Evolutionary conservation across 208 protist species (phyloP).

Genomic region (Crithidia thermophila): DNA sequence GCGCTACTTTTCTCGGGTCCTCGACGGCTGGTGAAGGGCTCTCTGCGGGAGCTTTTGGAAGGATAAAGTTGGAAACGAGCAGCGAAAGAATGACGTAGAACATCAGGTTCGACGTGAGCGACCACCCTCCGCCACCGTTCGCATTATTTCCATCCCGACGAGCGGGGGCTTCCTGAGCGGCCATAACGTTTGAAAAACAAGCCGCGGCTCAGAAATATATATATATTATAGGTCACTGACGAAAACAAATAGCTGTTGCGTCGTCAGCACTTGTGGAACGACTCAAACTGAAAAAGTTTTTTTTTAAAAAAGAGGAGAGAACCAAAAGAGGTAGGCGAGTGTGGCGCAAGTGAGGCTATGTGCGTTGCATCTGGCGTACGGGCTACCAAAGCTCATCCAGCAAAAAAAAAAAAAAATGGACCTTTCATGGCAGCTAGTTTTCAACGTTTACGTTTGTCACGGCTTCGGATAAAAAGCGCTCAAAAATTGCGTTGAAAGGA

Average conservation of each 20-base stretch:
- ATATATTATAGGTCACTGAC: no score
- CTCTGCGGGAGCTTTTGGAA: conserved; percentile 10
- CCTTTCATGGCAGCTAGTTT: no score
- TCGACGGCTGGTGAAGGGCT: neutral
- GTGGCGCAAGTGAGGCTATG: no score
- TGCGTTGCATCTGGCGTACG: no score
- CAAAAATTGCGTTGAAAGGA: no score
- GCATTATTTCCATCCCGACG: neutral
- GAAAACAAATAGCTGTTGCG: no score
- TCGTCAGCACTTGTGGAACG: no score
- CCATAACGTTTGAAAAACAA: neutral
- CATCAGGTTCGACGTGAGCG: conserved; percentile 15
- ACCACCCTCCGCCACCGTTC: conserved; percentile 4
- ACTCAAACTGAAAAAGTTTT: no score
- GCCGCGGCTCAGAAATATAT: neutral
- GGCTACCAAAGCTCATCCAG: no score
- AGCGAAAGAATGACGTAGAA: conserved; percentile 21
- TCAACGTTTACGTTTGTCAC: no score
- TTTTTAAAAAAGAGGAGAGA: neutral
- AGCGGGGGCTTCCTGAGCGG: neutral
- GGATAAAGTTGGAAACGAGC: conserved; percentile 15
- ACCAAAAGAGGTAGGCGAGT: neutral
- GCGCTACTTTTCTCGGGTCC: neutral
- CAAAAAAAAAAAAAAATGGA: conserved; percentile 1
- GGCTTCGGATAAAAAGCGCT: no score